Conservation (phyloP, 2,329 filamentous ascomycete genomes). For the Dryadomyces sulphureus region DNA sequence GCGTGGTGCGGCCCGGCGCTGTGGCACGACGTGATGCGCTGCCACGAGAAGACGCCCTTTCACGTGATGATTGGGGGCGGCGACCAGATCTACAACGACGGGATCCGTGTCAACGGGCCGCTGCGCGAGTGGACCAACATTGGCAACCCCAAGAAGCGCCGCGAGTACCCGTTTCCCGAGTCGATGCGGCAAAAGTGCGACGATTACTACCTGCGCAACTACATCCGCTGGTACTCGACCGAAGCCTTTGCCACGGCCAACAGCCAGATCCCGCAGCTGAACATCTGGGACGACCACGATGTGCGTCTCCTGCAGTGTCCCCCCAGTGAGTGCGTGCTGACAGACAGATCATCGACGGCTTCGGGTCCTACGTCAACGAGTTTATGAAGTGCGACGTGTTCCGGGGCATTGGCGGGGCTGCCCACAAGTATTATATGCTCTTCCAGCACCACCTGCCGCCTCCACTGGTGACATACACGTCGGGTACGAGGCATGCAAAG, state of each 20-base stretch:
- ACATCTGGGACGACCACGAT: constrained; percentile 97
- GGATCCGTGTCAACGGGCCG: constrained; percentile 72
- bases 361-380: constrained; percentile 81
- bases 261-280: constrained; percentile 86
- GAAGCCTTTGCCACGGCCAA: constrained; percentile 78
- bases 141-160: constrained; percentile 68
- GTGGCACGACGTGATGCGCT: constrained; percentile 86
- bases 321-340: not conserved
- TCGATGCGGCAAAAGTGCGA: constrained; percentile 74
- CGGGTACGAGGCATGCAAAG: constrained; percentile 41
- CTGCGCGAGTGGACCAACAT: constrained; percentile 72
- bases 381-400: constrained; percentile 85
- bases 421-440: constrained; percentile 96
- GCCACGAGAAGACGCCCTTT: constrained; percentile 66
- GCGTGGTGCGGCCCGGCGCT: constrained; percentile 82
- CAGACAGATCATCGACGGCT: constrained; percentile 72
- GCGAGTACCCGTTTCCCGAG: constrained; percentile 61
- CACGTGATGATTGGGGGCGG: constrained; percentile 95
- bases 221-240: constrained; percentile 57
- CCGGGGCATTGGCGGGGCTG: constrained; percentile 76
- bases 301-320: constrained; percentile 24
- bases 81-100: constrained; percentile 94
- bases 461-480: constrained; percentile 72
- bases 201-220: constrained; percentile 81
- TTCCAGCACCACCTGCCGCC: constrained; percentile 92